Evolutionary conservation across 2,329 filamentous ascomycete species (phyloP), one percentile per base, ranked within the genome.

Genomic region (Cryphonectria nitschkei): DNA sequence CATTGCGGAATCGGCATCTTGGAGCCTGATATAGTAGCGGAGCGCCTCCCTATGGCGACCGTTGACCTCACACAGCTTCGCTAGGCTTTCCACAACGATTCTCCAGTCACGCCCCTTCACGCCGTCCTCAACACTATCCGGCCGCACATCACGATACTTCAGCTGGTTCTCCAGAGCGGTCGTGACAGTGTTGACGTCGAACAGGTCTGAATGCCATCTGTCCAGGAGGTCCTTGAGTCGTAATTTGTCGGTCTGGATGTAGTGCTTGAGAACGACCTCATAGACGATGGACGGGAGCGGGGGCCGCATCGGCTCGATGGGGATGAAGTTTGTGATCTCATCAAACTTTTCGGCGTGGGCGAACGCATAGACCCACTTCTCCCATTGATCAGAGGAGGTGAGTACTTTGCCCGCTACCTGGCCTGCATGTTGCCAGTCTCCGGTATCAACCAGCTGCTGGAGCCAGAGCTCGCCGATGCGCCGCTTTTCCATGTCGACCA

Each of bases 291-390:
- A 90, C 0, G 94, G 90, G 16, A 99, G 86, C 0, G 93, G 91
- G 9, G 95, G 95, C 39, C 88, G 88, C 78, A 97, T 86, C n/a
- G 90, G 89, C 68, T 90, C 87, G 1, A 88, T 90, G 0, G 96
- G 96, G 41, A 99, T 93, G 76, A 92, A 90, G 50, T 92, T 87
- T 6, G 93, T 92, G 72, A 99, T 97, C 75, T 97, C 95, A 78
- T 98, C 93, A 76, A 97, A 94, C 77, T 90, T 94, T 74, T 93
- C 88, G 2, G 93, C 92, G 56, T 94, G 92, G 9, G 94, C 93
- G 81, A 99, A 99, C 0, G 89, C 91, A 89, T 93, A 97, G 6
- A 97, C 92, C 94, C 95, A 98, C 76, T 97, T 93, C 81, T 98
- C 95, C 96, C 96, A 99, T 75, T 92, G 86, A 64, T 92, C 86